These are phyloP conservation scores for Mycena pura DNA, from an alignment of 768 basidiomycete species.

Conservation along the genomic window DNA sequence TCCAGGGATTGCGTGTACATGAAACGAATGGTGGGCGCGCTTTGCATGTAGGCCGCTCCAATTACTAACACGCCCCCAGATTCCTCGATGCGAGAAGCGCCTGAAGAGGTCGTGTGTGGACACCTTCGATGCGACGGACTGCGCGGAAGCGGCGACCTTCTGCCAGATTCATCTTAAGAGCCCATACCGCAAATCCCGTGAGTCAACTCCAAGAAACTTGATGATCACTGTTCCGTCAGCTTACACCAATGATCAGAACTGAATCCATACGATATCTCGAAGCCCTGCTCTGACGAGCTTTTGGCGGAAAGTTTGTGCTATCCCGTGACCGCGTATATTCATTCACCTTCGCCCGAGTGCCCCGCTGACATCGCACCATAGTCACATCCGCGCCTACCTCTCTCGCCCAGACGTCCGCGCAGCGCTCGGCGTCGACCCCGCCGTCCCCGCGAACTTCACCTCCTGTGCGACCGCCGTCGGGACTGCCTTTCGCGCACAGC, in stretches of 20 bases:
- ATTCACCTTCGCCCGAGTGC: not conserved
- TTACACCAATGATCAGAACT: no score
- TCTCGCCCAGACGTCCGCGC: constrained; percentile 52
- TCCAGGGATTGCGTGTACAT: constrained; percentile 47
- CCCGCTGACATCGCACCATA: constrained; percentile 26
- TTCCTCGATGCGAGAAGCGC: constrained; percentile 70
- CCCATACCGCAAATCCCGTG: constrained; percentile 52
- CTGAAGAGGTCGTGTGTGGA: constrained; percentile 69
- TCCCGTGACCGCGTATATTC: constrained; percentile 22
- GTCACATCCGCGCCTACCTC: constrained; percentile 57
- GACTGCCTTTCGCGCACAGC: constrained; percentile 50
- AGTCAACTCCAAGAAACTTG: constrained; percentile 21
- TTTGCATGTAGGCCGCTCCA: constrained; percentile 42
- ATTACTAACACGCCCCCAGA: constrained; percentile 45
- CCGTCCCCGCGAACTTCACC: constrained; percentile 45
- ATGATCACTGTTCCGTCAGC: no score
- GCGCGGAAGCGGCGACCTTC: constrained; percentile 69
- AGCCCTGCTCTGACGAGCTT: constrained; percentile 33
- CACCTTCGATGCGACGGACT: constrained; percentile 68
- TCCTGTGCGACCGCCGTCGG: constrained; percentile 52
- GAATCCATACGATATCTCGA: constrained; percentile 67
- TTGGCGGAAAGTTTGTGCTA: constrained; percentile 17
- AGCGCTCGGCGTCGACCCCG: constrained; percentile 56
- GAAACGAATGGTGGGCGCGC: constrained; percentile 49
- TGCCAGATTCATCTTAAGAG: constrained; percentile 63